A percentile compares a stretch with the other conserved stretches of the same genome.
Conservation (phyloP, 1,284 basidiomycete genomes). For the Inonotus hispidus region DNA sequence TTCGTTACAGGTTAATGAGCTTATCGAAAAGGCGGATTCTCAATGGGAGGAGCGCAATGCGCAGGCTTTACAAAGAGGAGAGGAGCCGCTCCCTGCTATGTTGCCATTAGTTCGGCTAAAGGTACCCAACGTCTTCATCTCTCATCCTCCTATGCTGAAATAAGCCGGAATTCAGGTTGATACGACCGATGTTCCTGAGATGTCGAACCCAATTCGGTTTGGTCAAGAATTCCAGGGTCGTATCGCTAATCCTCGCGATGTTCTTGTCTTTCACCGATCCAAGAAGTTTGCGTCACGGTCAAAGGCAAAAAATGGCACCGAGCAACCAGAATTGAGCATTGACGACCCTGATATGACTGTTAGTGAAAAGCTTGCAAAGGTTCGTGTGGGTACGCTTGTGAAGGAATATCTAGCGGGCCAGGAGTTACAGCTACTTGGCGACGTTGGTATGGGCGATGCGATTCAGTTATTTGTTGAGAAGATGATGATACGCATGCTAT, state of each 20-base stretch:
- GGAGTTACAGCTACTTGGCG: constrained; percentile 81
- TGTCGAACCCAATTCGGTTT: constrained; percentile 94
- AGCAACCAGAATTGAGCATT: constrained; percentile 69
- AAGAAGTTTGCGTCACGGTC: constrained; percentile 53
- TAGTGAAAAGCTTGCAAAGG: constrained; percentile 62
- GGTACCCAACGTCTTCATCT: constrained; percentile 32
- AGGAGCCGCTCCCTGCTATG: constrained; percentile 62
- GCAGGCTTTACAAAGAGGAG: constrained; percentile 59
- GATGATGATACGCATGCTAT: constrained; percentile 91
- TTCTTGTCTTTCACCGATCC: constrained; percentile 84
- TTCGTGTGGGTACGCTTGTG: constrained; percentile 76
- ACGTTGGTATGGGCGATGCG: constrained; percentile 84
- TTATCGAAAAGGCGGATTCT: constrained; percentile 73
- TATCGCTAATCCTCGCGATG: constrained; percentile 92
- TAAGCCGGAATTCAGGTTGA: constrained; percentile 58
- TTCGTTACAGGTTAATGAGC: constrained; percentile 57
- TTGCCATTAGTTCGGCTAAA: constrained; percentile 88
- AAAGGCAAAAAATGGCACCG: constrained; percentile 46
- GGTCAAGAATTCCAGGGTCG: constrained; percentile 91
- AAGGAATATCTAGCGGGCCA: constrained; percentile 86
- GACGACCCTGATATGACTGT: constrained; percentile 63
- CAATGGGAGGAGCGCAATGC: constrained; percentile 80
- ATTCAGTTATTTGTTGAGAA: constrained; percentile 94
- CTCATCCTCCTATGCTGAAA: background rate
- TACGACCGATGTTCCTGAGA: constrained; percentile 82